Evolutionary conservation across 192 early-diverging fungal genomes (phyloP).

Genomic region (Funneliformis mosseae): DNA sequence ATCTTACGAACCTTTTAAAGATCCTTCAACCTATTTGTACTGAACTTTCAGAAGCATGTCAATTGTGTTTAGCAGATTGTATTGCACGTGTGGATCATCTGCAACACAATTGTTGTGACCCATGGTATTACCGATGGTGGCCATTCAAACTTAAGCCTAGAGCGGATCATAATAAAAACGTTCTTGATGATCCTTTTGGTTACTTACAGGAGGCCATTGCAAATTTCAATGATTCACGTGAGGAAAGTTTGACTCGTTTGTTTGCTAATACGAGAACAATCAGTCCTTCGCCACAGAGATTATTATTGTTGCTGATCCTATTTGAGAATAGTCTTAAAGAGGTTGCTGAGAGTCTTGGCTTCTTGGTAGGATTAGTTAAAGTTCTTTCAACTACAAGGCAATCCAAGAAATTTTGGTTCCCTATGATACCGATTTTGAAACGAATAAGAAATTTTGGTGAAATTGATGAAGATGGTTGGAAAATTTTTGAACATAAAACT

Average conservation of each 20-base stretch:
- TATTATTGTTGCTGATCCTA: neutral
- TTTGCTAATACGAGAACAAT: neutral
- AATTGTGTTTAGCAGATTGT: constrained; percentile 26
- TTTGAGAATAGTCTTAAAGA: constrained; percentile 19
- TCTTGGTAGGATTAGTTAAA: constrained; percentile 14
- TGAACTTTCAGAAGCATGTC: constrained; percentile 15
- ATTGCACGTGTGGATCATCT: constrained; percentile 8
- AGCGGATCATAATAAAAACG: neutral
- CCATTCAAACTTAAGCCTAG: neutral
- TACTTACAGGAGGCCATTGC: neutral
- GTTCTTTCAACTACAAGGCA: neutral
- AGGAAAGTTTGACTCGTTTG: neutral
- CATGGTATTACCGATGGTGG: constrained; percentile 13
- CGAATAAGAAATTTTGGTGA: neutral
- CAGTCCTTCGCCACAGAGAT: constrained; percentile 21
- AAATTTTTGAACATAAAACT: constrained; percentile 16
- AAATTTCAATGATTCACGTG: constrained; percentile 4
- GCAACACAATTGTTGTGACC: constrained; percentile 8
- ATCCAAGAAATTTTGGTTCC: constrained; percentile 4
- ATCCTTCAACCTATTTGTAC: constrained; percentile 25
- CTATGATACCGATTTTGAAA: constrained; percentile 19
- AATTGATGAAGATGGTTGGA: constrained; percentile 17
- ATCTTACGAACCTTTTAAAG: constrained; percentile 3
- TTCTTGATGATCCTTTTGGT: constrained; percentile 12
- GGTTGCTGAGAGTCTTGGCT: neutral